Conservation (phyloP, 495 filamentous ascomycete species). For the Baudoinia panamericana region DNA sequence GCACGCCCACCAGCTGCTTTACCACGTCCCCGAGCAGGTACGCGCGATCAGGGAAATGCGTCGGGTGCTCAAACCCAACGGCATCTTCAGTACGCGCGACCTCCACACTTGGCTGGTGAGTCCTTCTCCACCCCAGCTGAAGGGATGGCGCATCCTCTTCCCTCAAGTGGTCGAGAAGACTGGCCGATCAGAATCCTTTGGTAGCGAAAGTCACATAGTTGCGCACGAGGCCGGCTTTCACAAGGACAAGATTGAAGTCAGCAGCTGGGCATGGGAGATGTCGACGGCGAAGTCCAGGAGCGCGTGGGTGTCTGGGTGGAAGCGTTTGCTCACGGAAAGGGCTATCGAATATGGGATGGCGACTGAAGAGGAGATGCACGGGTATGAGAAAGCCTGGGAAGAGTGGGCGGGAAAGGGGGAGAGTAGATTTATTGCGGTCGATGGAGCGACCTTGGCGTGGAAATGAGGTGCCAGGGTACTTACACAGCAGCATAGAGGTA, state of each 20-base stretch:
- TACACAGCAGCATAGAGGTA: too few species aligned
- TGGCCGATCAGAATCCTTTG: neutral
- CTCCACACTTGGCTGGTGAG: neutral
- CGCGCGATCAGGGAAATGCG: constrained; percentile 37
- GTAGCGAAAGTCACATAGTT: neutral
- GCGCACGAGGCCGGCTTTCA: neutral
- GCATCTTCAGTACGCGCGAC: constrained; percentile 34
- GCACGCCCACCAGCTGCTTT: constrained; percentile 40
- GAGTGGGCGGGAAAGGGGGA: too few species aligned
- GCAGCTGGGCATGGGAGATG: neutral
- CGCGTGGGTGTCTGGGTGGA: neutral
- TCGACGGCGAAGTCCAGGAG: neutral
- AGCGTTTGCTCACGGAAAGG: neutral
- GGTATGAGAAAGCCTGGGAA: neutral
- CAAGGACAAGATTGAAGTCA: neutral
- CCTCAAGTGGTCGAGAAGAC: neutral
- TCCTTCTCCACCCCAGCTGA: neutral
- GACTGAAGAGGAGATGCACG: neutral
- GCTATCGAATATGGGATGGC: neutral
- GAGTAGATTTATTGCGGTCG: too few species aligned
- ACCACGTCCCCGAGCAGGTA: constrained; percentile 36
- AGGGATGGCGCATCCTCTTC: neutral
- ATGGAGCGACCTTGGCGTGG: too few species aligned
- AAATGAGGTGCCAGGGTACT: too few species aligned
- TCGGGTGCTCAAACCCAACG: constrained; percentile 38